Evolutionary conservation across 2,329 filamentous ascomycete genomes (phyloP).

Genomic region (Tolypocladium tundrense): DNA sequence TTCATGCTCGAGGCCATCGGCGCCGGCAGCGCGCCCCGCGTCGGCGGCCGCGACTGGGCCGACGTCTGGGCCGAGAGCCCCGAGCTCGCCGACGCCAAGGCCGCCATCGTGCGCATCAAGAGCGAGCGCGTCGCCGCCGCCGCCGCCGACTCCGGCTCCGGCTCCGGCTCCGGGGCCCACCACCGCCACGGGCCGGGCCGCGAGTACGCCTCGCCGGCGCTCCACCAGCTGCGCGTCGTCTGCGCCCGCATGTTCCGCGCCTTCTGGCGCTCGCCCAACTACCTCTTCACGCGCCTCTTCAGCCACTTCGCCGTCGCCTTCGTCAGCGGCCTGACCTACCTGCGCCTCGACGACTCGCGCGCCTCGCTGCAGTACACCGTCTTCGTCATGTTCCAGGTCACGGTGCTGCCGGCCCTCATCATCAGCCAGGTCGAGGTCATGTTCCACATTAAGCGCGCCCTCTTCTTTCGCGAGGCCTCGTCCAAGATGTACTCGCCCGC

Average conservation of each 20-base stretch:
- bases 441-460: constrained; percentile 67
- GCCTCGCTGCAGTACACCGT: constrained; percentile 73
- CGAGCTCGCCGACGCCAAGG: constrained; percentile 57
- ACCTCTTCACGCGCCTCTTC: constrained; percentile 79
- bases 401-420: constrained; percentile 73
- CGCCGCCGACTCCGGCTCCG: too few relatives aligned
- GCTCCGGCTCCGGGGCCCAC: too few relatives aligned
- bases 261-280: constrained; percentile 82
- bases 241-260: constrained; percentile 62
- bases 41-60: constrained; percentile 69
- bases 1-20: constrained; percentile 83
- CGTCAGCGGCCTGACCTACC: constrained; percentile 68
- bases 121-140: too few relatives aligned
- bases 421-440: constrained; percentile 72
- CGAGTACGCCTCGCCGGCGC: constrained; percentile 69
- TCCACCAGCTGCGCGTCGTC: constrained; percentile 70
- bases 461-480: constrained; percentile 78
- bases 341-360: constrained; percentile 67
- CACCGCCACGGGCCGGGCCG: too few relatives aligned
- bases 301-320: constrained; percentile 72
- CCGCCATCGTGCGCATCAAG: constrained; percentile 44
- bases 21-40: constrained; percentile 59
- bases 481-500: constrained; percentile 79
- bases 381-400: constrained; percentile 85
- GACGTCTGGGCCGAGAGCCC: constrained; percentile 68